Base-by-base conservation (phyloP, 2,329 filamentous ascomycete species). In the Aspergillus proliferans region DNA sequence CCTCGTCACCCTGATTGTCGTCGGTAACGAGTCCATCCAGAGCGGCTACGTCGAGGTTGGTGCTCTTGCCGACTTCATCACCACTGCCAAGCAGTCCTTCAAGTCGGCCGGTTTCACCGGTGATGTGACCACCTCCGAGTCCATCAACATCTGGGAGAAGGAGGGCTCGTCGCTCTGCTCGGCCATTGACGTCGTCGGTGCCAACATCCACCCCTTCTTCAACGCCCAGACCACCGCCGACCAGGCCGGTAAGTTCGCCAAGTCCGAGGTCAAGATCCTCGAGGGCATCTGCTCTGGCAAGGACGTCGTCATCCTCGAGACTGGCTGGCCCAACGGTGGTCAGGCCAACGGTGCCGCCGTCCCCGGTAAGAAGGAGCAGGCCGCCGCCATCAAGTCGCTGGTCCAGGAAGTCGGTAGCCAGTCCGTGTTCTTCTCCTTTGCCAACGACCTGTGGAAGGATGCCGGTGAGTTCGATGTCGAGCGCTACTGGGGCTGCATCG, bases 171-270 rank as follows among this genome's bases (percentile, higher is more conserved):
- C 71, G 44, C 79, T 96, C 54, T 96, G 92, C 80, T 61, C 64
- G 33, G 80, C 78, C 61, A 78, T 96, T 51, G 90, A 95, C 66
- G 76, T 94, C 53, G 80, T 88, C 34, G 87, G 85, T 71, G 84
- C 83, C 71, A 95, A 96, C 80, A 83, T 94, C 63, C 91, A 97
- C 76, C 84, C 91, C 59, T 96, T 87, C 86, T 97, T 96, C 86
- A 94, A 94, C 78, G 67, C 82, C 42, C 74, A 79, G 50, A 79
- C 85, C 56, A 65, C 72, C 21, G 80, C 90, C 52, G 62, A 71
- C 3, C 64, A 79, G 45, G 90, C 91, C 48, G 92, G 92, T 66
- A 68, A 75, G 46, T 96, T 96, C 69, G 87, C 91, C 60, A 73
- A 77, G 57, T 66, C 76, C 60, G 84, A 95, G 79, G 81, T 95